phyloP scores from a whole-genome alignment of 495 filamentous ascomycete species.

The Neurospora sp. region DNA sequence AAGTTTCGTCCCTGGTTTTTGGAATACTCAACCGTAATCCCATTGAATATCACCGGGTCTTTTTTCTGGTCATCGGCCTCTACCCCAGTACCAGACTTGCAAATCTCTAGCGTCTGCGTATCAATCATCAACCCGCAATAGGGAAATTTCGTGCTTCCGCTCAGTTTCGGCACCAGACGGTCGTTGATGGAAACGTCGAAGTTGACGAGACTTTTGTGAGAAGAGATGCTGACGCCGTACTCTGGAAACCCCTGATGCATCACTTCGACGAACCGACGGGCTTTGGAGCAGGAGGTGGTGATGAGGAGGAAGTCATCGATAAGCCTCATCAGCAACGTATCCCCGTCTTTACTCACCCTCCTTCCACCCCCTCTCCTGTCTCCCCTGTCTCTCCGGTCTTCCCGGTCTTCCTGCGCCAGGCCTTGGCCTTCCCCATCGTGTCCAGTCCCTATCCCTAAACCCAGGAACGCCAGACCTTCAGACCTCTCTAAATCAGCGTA shows the following conservation, averaged over 20 bases:
- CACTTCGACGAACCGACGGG: conserved; percentile 56
- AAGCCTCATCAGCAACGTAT: conserved; percentile 65
- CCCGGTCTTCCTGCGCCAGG: no score
- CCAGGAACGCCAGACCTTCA: no score
- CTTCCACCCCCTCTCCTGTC: no score
- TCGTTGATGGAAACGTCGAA: conserved; percentile 59
- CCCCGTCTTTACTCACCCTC: conserved; percentile 13
- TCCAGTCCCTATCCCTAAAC: no score
- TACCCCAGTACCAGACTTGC: conserved; percentile 15
- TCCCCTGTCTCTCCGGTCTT: no score
- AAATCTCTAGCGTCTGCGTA: conserved; percentile 62
- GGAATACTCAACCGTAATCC: conserved; percentile 67
- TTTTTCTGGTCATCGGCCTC: conserved; percentile 7
- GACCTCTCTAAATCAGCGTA: conserved; percentile 72
- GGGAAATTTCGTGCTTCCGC: conserved; percentile 51
- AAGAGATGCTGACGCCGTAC: conserved; percentile 73
- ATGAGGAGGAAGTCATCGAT: conserved; percentile 92
- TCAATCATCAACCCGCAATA: conserved; percentile 81
- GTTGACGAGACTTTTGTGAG: conserved; percentile 74
- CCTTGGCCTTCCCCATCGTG: no score
- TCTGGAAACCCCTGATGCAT: conserved; percentile 71
- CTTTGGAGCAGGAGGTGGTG: conserved; percentile 55
- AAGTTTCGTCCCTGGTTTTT: conserved; percentile 62
- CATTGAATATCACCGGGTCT: conserved; percentile 38
- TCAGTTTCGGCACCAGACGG: conserved; percentile 39